Evolutionary conservation across 306 rosid species (phyloP).

Genomic region (Vigna reflexopilosa): DNA sequence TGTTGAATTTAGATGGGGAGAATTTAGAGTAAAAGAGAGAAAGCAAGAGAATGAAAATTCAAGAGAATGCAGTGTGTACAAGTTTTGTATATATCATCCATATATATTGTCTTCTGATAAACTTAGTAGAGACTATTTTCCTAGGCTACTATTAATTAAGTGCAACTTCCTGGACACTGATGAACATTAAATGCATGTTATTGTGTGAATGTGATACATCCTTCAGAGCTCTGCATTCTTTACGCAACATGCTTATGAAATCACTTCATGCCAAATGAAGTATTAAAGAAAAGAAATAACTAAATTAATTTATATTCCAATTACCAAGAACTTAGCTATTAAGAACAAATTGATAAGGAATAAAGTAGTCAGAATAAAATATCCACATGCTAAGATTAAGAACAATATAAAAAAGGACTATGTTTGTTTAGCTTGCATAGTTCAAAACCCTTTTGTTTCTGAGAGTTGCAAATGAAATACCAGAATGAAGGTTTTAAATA

Average conservation of each 20-base stretch:
- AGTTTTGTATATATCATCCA: neutral
- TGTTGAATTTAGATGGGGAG: neutral
- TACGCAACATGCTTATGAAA: no score
- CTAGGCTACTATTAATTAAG: neutral
- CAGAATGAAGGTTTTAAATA: constrained; percentile 5
- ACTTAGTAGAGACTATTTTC: constrained; percentile 13
- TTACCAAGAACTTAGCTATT: no score
- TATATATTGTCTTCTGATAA: neutral
- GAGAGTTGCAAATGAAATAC: constrained; percentile 24
- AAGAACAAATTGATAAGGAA: no score
- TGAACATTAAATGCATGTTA: neutral
- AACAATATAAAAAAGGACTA: no score
- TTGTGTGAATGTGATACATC: neutral
- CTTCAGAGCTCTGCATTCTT: no score
- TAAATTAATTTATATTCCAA: no score
- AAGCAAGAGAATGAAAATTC: neutral
- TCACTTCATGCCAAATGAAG: no score
- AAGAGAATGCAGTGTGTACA: neutral
- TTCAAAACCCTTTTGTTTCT: constrained; percentile 3
- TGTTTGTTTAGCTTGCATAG: neutral
- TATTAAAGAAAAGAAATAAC: no score
- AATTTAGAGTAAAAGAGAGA: neutral
- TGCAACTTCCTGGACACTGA: neutral
- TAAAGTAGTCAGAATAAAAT: no score
- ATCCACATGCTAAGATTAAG: no score